Evolutionary conservation across 805 yeast species (phyloP), one percentile per base, ranked within the genome.

Genomic region (Ogataea polymorpha): DNA sequence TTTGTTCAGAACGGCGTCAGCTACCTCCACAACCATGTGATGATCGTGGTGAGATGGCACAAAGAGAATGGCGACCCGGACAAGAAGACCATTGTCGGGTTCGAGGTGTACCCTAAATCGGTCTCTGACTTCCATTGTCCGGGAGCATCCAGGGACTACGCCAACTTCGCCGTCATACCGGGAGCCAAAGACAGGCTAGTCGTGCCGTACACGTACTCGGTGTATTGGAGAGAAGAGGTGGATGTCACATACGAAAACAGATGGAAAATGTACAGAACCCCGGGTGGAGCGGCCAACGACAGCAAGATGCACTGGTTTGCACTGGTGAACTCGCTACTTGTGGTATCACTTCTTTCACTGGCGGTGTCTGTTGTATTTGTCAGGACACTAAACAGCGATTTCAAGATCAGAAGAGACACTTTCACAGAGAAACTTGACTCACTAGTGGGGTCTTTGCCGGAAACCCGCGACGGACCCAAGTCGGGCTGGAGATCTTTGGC

Each of bases 91-190:
- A 86, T 88, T 51, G 95, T 88, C 14, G 96, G 96, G 0, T 85
- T 89, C 52, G 96, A 88, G 63, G 86, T 87, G 11, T 88, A 88
- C 57, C 96, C 96, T 9, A 82, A 79, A 58, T 83, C 93, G 39
- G 90, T 85, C 10, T 66, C 73, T 31, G 79, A 72, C 59, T 74
- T 62, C 58, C 71, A 63, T 37, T 88, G 96, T 60, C 95, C 95
- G 2, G 90, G 89, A 10, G 80, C 84, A 4, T 70, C 81, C 7
- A 80, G 75, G 48, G 65, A 75, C 52, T 82, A 70, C 58, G 67
- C 75, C 26, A 78, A 80, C 46, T 78, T 72, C 49, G 77, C 79
- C 28, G 56, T 87, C 6, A 63, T 72, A 15, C 62, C 73, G 4
- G 63, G 67, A 18, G 56, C 66, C 8, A 64, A 64, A 7, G 70